Evolutionary conservation across 2,329 filamentous ascomycete species (phyloP).

Genomic region (Aureobasidium lini): DNA sequence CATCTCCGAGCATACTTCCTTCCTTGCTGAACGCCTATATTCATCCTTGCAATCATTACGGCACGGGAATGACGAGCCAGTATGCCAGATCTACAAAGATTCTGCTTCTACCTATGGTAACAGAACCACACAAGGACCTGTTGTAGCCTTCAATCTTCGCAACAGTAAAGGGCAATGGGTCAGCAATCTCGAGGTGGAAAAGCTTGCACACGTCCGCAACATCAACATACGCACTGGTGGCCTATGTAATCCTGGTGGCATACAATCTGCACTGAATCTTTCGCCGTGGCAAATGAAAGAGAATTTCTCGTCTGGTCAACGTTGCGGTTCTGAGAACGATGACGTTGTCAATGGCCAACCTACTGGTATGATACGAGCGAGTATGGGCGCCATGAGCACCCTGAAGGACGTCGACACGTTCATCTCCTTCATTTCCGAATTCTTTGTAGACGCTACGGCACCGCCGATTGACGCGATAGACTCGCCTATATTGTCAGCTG

Average conservation of each 20-base stretch:
- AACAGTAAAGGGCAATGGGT: slow-evolving; percentile 66
- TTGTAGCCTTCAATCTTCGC: slow-evolving; percentile 75
- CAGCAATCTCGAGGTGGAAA: slow-evolving; percentile 79
- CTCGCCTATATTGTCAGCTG: background rate
- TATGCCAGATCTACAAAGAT: slow-evolving; percentile 60
- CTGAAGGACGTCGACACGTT: slow-evolving; percentile 65
- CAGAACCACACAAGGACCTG: slow-evolving; percentile 55
- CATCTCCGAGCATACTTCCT: slow-evolving; percentile 64
- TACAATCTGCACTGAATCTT: slow-evolving; percentile 64
- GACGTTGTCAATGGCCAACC: slow-evolving; percentile 79
- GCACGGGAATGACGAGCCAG: slow-evolving; percentile 60
- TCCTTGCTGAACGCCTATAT: slow-evolving; percentile 54
- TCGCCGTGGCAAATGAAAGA: slow-evolving; percentile 73
- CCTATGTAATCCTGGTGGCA: slow-evolving; percentile 84
- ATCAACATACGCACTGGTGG: slow-evolving; percentile 84
- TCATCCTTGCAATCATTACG: slow-evolving; percentile 50
- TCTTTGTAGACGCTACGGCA: slow-evolving; percentile 23
- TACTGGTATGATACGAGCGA: slow-evolving; percentile 78
- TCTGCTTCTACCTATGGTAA: slow-evolving; percentile 33
- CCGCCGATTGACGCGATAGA: background rate
- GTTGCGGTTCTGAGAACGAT: slow-evolving; percentile 77
- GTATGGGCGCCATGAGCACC: slow-evolving; percentile 86
- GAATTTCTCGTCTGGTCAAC: slow-evolving; percentile 77
- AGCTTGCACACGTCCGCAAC: slow-evolving; percentile 67
- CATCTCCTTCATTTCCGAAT: slow-evolving; percentile 35